Evolutionary conservation across 1,284 basidiomycete genomes (phyloP).

Genomic region (Puccinia horiana): DNA sequence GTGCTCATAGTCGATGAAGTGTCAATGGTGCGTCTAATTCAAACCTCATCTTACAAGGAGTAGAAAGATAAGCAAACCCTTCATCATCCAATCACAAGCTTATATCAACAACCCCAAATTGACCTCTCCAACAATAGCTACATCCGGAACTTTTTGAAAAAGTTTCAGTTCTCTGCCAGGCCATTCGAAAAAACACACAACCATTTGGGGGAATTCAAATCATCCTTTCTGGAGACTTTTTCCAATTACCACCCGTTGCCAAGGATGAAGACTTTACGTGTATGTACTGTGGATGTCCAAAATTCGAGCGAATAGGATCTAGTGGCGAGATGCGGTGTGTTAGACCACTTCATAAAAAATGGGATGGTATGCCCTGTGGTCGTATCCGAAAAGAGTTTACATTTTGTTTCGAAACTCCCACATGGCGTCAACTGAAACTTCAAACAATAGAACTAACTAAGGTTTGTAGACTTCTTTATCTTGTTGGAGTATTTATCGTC

Average conservation of each 20-base stretch:
- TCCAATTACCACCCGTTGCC: constrained; percentile 40
- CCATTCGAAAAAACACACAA: constrained; percentile 3
- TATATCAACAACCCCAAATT: not conserved
- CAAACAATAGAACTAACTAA: constrained; percentile 17
- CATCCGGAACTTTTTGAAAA: constrained; percentile 44
- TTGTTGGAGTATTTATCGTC: not conserved
- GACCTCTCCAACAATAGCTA: constrained; percentile 7
- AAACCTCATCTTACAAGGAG: too few relatives aligned
- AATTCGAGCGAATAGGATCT: constrained; percentile 26
- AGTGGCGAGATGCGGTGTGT: constrained; percentile 37
- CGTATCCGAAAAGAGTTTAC: constrained; percentile 20
- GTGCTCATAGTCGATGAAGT: constrained; percentile 46
- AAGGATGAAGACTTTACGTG: constrained; percentile 41
- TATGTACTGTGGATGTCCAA: constrained; percentile 45
- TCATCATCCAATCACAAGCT: not conserved
- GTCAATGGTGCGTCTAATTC: constrained; percentile 38
- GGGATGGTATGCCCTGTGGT: constrained; percentile 36
- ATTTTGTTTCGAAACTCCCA: constrained; percentile 41
- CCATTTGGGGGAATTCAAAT: constrained; percentile 47
- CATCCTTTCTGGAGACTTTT: constrained; percentile 45
- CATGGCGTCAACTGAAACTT: constrained; percentile 12
- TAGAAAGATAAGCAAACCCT: too few relatives aligned
- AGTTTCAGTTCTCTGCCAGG: constrained; percentile 42
- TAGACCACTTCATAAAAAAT: constrained; percentile 22
- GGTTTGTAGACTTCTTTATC: constrained; percentile 1